Base-by-base conservation (phyloP, 257 asterid species). In the Fraxinus quadrangulata region DNA sequence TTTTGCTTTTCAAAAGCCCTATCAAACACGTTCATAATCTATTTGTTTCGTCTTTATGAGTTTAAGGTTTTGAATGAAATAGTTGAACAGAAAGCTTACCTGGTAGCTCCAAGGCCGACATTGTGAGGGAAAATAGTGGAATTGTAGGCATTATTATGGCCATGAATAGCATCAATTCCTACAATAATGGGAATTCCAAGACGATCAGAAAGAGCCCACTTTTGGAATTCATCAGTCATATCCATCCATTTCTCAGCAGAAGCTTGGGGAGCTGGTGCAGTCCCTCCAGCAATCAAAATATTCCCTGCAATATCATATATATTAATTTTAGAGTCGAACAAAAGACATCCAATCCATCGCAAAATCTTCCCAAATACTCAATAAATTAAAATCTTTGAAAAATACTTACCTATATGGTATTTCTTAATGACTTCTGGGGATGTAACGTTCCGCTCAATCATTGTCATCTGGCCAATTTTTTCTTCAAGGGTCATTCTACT, bases 101-200 rank as follows among this genome's bases (percentile, higher is more conserved):
- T 73, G 2, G 82, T 77, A 1, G 67, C 73, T 36, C 85, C 85
- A 61, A 81, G 76, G 5, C 85, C 85, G 36, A 81, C 33, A 10
- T 81, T 81, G 70, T 81, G 84, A 7, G 84, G 84, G 19, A 81
- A 81, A 2, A 81, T 30, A 1, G 84, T 81, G 6, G 84, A 78
- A 51, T 74, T 74, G 12, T 72, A 78, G 2, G 71, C 81, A 63
- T 69, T 78, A 28, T 82, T 78, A 10, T 82, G 77, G 30, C 79
- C 82, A 24, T 79, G 86, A 66, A 82, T 77, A 39, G 81, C 84
- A 77, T 81, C 84, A 77, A 54, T 77, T 1, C 84, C 84, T 36
- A 70, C 71, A 54, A 81, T 73, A 28, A 73, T 67, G 0, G 85
- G 85, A 63, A 82, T 82, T 26, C 76, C 72, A 33, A 78, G 83